Conservation (phyloP, 2,329 filamentous ascomycete species). For the Aspergillus amoenus region DNA sequence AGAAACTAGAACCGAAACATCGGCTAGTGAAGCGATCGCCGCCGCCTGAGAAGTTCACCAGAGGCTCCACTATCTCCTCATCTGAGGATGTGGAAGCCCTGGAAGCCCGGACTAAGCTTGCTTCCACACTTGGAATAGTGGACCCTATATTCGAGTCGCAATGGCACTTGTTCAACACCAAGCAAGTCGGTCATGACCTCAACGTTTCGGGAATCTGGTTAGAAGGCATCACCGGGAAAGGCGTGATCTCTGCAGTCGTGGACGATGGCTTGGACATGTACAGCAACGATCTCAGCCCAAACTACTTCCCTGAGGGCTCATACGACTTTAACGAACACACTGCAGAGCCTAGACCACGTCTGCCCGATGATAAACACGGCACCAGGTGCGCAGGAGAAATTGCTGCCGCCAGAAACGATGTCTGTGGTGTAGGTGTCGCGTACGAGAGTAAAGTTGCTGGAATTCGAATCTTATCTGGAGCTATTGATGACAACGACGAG, state of each 20-base stretch:
- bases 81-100: slow-evolving; percentile 49
- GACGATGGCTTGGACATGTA: slow-evolving; percentile 97
- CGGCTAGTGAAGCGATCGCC: slow-evolving; percentile 60
- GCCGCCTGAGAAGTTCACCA: slow-evolving; percentile 29
- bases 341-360: slow-evolving; percentile 74
- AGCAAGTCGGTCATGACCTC: slow-evolving; percentile 82
- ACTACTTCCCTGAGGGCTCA: slow-evolving; percentile 90
- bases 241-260: slow-evolving; percentile 87
- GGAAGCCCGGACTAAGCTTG: slow-evolving; percentile 60
- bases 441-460: slow-evolving; percentile 89
- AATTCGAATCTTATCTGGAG: slow-evolving; percentile 85
- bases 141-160: slow-evolving; percentile 93
- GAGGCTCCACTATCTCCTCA: slow-evolving; percentile 44
- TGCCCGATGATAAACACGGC: slow-evolving; percentile 84
- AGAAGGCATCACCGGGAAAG: slow-evolving; percentile 84
- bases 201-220: slow-evolving; percentile 96
- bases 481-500: slow-evolving; percentile 90
- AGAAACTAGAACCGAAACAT: slow-evolving; percentile 70
- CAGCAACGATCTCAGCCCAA: slow-evolving; percentile 85
- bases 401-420: slow-evolving; percentile 84
- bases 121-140: slow-evolving; percentile 67
- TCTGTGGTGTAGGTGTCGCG: slow-evolving; percentile 93
- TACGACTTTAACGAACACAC: slow-evolving; percentile 93
- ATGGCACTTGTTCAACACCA: slow-evolving; percentile 89
- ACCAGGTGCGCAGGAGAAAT: slow-evolving; percentile 95